Conservation (phyloP, 768 basidiomycete species). For the Lyophyllum semitale region DNA sequence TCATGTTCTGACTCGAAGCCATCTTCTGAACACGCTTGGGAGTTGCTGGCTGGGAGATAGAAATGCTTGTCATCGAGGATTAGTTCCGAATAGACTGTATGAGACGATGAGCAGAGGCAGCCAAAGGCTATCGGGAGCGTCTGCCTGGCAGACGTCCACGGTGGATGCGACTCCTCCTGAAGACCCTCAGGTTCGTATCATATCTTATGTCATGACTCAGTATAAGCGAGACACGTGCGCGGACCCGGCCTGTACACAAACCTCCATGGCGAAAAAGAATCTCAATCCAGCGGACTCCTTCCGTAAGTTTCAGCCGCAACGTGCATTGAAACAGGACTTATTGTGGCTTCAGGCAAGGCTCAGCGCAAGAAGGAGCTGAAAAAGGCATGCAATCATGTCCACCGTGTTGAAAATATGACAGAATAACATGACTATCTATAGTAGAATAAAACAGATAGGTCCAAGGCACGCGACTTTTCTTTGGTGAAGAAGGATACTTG, state of each 20-base stretch:
- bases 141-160: constrained; percentile 35
- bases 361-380: constrained; percentile 94
- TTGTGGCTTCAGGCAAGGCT: constrained; percentile 70
- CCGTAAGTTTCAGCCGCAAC: constrained; percentile 50
- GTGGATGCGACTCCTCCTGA: constrained; percentile 21
- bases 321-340: not conserved
- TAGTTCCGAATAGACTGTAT: constrained; percentile 3
- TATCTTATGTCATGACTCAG: constrained; percentile 39
- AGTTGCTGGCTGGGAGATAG: constrained; percentile 36
- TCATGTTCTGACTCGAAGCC: constrained; percentile 64
- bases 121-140: constrained; percentile 9
- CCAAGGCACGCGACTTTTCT: constrained; percentile 84
- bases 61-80: constrained; percentile 37
- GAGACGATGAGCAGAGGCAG: not conserved
- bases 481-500: constrained; percentile 92
- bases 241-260: constrained; percentile 10
- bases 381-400: constrained; percentile 58
- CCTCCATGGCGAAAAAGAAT: constrained; percentile 80
- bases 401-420: constrained; percentile 10
- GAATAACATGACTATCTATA: constrained; percentile 32
- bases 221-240: constrained; percentile 33
- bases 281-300: constrained; percentile 94
- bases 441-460: constrained; percentile 90
- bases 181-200: not conserved
- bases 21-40: constrained; percentile 70